Conservation (phyloP, 345 rosid species). For the Conringia planisiliqua region DNA sequence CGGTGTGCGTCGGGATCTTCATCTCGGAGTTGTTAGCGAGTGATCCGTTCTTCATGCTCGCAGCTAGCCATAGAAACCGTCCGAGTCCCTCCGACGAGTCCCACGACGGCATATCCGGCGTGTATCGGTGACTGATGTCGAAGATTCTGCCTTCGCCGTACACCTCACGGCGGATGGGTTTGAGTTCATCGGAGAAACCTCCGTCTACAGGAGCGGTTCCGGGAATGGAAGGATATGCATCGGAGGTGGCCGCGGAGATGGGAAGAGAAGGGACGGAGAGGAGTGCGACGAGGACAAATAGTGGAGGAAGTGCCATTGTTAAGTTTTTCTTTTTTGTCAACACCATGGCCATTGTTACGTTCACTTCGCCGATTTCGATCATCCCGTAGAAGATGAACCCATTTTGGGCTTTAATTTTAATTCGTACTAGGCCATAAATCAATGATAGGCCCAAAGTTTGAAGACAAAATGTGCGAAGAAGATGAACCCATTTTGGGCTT, state of each 20-base stretch:
- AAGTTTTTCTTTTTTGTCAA: too few relatives aligned
- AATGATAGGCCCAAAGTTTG: too few relatives aligned
- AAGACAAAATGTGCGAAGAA: too few relatives aligned
- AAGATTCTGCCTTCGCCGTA: slow-evolving; percentile 63
- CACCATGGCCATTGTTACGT: slow-evolving; percentile 21
- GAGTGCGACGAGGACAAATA: slow-evolving; percentile 24
- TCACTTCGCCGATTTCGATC: background rate
- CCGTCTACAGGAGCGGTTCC: slow-evolving; percentile 29
- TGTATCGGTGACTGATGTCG: slow-evolving; percentile 74
- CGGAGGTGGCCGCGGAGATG: slow-evolving; percentile 1
- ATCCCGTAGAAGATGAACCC: background rate
- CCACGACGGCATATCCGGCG: slow-evolving; percentile 53
- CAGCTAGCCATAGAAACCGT: slow-evolving; percentile 57
- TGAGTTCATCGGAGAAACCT: slow-evolving; percentile 19
- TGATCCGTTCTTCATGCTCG: slow-evolving; percentile 86
- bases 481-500: too few relatives aligned
- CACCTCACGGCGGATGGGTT: slow-evolving; percentile 73
- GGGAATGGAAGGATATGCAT: slow-evolving; percentile 41
- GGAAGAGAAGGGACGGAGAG: slow-evolving; percentile 17
- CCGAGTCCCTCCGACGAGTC: slow-evolving; percentile 51
- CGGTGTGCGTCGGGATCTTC: slow-evolving; percentile 76
- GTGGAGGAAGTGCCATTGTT: slow-evolving; percentile 19
- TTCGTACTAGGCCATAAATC: background rate
- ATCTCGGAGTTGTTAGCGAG: slow-evolving; percentile 65
- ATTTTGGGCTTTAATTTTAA: background rate